These are phyloP conservation scores for Tephrocybe rancida DNA, from an alignment of 768 basidiomycete genomes.

Conservation along the genomic window DNA sequence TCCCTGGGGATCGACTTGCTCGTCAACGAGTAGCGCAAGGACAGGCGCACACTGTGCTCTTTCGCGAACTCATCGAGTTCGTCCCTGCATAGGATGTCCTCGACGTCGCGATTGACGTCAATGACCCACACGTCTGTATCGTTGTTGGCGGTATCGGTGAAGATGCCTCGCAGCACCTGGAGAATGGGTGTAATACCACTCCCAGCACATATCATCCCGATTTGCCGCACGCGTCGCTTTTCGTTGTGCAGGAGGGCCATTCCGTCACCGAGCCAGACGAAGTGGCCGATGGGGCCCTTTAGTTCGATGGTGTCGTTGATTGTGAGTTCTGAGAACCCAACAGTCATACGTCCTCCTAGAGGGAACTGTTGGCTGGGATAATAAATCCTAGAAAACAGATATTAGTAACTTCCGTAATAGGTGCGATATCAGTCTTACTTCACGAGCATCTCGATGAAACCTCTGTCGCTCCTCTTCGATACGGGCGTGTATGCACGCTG, in stretches of 20 bases:
- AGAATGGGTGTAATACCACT: constrained; percentile 58
- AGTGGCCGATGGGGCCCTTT: constrained; percentile 63
- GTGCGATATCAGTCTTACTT: constrained; percentile 27
- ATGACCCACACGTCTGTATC: constrained; percentile 48
- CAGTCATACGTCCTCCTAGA: constrained; percentile 40
- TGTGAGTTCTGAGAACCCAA: constrained; percentile 41
- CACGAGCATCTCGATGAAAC: constrained; percentile 54
- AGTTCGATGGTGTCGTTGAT: constrained; percentile 54
- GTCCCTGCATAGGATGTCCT: constrained; percentile 40
- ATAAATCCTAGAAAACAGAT: constrained; percentile 42
- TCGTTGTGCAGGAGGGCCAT: constrained; percentile 37
- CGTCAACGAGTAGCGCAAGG: constrained; percentile 46
- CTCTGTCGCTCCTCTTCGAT: constrained; percentile 40
- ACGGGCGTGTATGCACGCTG: constrained; percentile 65
- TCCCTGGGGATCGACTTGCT: constrained; percentile 28
- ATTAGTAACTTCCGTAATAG: background rate
- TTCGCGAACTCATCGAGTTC: constrained; percentile 37
- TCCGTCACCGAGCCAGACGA: constrained; percentile 50
- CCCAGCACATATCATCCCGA: constrained; percentile 62
- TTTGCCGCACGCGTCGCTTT: constrained; percentile 32
- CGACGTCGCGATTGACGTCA: constrained; percentile 45
- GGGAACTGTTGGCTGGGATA: constrained; percentile 36
- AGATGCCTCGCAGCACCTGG: constrained; percentile 52
- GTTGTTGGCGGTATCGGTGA: constrained; percentile 37
- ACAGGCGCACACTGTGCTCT: constrained; percentile 30